Evolutionary conservation across 352 stramenopile genomes (phyloP).

Genomic region (Pythium sp.): DNA sequence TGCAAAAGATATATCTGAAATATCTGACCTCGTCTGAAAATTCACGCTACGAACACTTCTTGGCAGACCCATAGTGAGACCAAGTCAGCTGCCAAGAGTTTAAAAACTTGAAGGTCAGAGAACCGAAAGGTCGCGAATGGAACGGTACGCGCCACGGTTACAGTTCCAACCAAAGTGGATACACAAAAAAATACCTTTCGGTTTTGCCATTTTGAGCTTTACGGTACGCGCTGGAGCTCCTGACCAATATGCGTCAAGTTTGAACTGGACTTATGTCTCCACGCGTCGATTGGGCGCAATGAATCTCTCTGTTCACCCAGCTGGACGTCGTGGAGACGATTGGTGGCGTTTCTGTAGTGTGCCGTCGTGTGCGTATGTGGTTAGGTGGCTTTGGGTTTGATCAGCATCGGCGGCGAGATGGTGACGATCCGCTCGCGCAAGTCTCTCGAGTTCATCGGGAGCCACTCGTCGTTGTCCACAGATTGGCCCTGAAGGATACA

Average conservation of each 20-base stretch:
- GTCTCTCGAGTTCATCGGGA: constrained; percentile 45
- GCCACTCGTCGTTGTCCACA: constrained; percentile 67
- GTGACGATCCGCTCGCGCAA: constrained; percentile 45
- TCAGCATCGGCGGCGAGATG: constrained; percentile 22
- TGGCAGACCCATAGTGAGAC: background rate
- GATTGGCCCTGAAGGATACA: constrained; percentile 42
- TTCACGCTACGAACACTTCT: background rate
- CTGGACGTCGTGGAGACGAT: too few species aligned
- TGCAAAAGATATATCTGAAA: too few species aligned
- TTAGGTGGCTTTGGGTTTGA: constrained; percentile 22
- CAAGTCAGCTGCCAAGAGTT: too few species aligned
- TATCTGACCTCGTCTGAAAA: too few species aligned
- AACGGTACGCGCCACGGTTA: background rate
- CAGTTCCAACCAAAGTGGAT: background rate
- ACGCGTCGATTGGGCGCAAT: too few species aligned
- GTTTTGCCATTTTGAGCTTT: too few species aligned
- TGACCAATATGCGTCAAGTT: too few species aligned
- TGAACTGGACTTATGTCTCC: too few species aligned
- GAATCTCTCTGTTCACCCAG: too few species aligned
- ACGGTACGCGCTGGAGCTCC: too few species aligned
- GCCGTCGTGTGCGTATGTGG: background rate
- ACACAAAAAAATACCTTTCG: background rate
- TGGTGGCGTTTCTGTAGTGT: too few species aligned
- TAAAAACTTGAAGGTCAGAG: too few species aligned
- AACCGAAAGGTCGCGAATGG: background rate